Base-by-base conservation (phyloP, 805 yeast genomes). In the Metschnikowia matae region DNA sequence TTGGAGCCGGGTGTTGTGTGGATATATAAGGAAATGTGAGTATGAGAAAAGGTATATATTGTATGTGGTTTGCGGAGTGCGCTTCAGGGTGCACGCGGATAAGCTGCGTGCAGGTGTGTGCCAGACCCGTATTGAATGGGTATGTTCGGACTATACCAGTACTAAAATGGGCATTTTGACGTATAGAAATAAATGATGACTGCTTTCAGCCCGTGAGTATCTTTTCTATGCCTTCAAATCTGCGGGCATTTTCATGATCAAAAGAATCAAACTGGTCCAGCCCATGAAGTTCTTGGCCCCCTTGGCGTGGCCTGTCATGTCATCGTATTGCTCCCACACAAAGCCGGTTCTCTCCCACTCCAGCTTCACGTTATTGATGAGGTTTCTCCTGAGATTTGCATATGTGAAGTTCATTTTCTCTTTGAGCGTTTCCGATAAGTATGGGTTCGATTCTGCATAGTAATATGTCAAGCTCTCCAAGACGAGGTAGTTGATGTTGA, bases 201-300 rank as follows among this genome's bases (percentile, higher is more conserved):
- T 26, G 29, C 29, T 26, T 26, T 3, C 3, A 26, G 11, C 11
- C 29, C 29, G 29, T 8, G 4, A 26, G 1, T 4, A 26, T 8
- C 29, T 35, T 35, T 34, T 40, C 17, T 40, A 40, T 11, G 21
- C 33, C 20, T 26, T 15, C 13, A 45, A 33, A 7, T n/a, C 54
- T 51, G 79, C 84, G 1, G 94, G 92, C 94, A 87, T 85, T 49
- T 79, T 78, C 92, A 94, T 86, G 62, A 94, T 87, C 54, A 82
- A 74, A 4, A 87, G 81, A 11, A 87, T 86, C 52, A 89, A 69
- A 1, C 96, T 83, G 0, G 97, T 84, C 99, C 99, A 94, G 1
- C 99, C 99, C 39, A 89, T 74, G 69, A 94, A 94, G 63, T 89
- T 92, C 65, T 87, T 84, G 8, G 92, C 91, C 6, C 97, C 91